A percentile compares a stretch with the other conserved stretches of the same genome.
Evolutionary conservation across 73 alveolate genomes (phyloP).

Genomic region (Paramecium sonneborni): DNA sequence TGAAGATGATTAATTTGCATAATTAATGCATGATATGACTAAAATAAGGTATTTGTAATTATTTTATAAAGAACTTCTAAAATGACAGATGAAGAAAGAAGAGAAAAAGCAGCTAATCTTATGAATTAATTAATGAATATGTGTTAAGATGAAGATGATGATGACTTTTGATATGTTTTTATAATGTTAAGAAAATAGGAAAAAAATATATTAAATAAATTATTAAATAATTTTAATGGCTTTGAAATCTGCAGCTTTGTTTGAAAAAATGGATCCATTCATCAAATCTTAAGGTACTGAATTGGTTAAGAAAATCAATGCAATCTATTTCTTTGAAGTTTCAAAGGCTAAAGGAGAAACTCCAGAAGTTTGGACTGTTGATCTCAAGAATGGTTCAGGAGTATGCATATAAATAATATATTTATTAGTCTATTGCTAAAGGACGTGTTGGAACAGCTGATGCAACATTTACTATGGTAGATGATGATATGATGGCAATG

Average conservation of each 20-base stretch:
- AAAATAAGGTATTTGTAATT: neutral
- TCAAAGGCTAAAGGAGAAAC: conserved; percentile 75
- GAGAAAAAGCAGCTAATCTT: conserved; percentile 5
- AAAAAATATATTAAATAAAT: neutral
- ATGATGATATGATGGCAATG: conserved; percentile 79
- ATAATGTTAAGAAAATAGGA: neutral
- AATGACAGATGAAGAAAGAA: conserved; percentile 33
- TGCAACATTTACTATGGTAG: conserved; percentile 80
- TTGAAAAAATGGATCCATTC: conserved; percentile 80
- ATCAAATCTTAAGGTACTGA: conserved; percentile 76
- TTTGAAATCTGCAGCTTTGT: conserved; percentile 76
- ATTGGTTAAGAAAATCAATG: conserved; percentile 76
- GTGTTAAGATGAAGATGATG: conserved; percentile 23
- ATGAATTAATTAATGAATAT: conserved; percentile 28
- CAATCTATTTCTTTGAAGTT: conserved; percentile 83
- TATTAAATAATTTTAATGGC: conserved; percentile 57
- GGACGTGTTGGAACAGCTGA: conserved; percentile 83
- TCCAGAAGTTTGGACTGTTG: conserved; percentile 79
- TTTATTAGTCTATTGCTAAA: conserved; percentile 64
- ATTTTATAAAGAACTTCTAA: neutral
- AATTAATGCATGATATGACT: conserved; percentile 14
- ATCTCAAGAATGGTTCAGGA: conserved; percentile 83
- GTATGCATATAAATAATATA: neutral
- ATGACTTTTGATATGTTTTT: neutral
- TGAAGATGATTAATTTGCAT: neutral